These are phyloP conservation scores for Ilyonectria robusta DNA, from an alignment of 2,329 filamentous ascomycete genomes.

Conservation along the genomic window DNA sequence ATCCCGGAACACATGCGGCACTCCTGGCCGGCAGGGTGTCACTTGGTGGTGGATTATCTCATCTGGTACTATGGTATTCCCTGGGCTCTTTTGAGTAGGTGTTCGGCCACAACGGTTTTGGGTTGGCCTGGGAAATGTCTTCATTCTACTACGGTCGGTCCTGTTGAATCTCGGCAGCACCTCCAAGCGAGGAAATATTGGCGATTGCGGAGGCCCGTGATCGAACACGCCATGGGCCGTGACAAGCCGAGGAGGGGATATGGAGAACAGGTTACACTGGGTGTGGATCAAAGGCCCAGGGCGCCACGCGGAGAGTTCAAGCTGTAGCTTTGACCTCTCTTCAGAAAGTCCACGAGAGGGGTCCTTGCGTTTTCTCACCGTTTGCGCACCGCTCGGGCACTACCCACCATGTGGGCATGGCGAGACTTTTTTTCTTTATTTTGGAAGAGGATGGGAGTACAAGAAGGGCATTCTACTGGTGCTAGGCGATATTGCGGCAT, in stretches of 20 bases:
- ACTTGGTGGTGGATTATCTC: neutral
- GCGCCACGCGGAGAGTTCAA: conserved; percentile 30
- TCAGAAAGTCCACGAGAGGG: conserved; percentile 11
- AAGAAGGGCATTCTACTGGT: conserved; percentile 6
- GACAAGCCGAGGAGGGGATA: conserved; percentile 9
- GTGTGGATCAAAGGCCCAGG: conserved; percentile 24
- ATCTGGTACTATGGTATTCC: conserved; percentile 1
- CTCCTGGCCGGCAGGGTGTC: conserved; percentile 8
- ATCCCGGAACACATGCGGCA: neutral
- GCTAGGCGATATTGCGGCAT: conserved; percentile 9
- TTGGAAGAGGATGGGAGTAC: neutral
- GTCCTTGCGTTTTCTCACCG: conserved; percentile 22
- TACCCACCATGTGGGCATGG: conserved; percentile 16
- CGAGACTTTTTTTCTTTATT: conserved; percentile 2
- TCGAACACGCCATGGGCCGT: conserved; percentile 2
- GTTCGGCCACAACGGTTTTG: conserved; percentile 13
- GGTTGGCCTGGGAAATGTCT: conserved; percentile 3
- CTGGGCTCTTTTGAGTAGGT: neutral
- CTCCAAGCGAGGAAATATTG: conserved; percentile 1
- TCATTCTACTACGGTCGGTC: conserved; percentile 5
- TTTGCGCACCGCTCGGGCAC: conserved; percentile 30
- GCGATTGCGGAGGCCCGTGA: conserved; percentile 1
- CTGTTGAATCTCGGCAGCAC: conserved; percentile 6
- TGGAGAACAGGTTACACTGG: conserved; percentile 20
- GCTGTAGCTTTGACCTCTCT: conserved; percentile 32